Evolutionary conservation across 2,329 filamentous ascomycete genomes (phyloP).

Genomic region (Fusarium udum): DNA sequence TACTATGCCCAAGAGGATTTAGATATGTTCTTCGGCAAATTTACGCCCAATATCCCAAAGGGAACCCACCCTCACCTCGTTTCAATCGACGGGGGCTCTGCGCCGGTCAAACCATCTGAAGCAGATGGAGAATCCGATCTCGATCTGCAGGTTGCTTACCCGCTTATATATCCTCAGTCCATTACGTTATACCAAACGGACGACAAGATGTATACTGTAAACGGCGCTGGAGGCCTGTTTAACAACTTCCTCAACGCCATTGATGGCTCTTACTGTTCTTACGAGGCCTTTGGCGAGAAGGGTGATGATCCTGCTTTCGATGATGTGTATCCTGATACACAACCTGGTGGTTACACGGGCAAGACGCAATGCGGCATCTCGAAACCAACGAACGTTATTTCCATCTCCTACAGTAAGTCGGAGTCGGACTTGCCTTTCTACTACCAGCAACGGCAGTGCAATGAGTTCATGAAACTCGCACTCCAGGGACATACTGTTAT

Average conservation of each 20-base stretch:
- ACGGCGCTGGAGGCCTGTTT: not conserved
- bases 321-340: not conserved
- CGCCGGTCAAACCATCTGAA: not conserved
- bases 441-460: not conserved
- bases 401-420: not conserved
- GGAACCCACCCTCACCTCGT: not conserved
- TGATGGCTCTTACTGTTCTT: not conserved
- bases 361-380: not conserved
- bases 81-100: not conserved
- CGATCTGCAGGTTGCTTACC: not conserved
- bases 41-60: not conserved
- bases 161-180: not conserved
- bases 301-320: not conserved
- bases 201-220: not conserved
- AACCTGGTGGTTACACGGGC: not conserved
- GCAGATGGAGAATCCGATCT: not conserved
- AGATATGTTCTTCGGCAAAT: not conserved
- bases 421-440: not conserved
- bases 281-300: not conserved
- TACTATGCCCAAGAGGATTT: not conserved
- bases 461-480: not conserved
- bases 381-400: not conserved
- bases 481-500: not conserved
- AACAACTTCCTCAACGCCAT: not conserved
- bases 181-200: not conserved